Evolutionary conservation across 352 stramenopile genomes (phyloP), one percentile per base, ranked within the genome.

Genomic region (Pythium apleroticum): DNA sequence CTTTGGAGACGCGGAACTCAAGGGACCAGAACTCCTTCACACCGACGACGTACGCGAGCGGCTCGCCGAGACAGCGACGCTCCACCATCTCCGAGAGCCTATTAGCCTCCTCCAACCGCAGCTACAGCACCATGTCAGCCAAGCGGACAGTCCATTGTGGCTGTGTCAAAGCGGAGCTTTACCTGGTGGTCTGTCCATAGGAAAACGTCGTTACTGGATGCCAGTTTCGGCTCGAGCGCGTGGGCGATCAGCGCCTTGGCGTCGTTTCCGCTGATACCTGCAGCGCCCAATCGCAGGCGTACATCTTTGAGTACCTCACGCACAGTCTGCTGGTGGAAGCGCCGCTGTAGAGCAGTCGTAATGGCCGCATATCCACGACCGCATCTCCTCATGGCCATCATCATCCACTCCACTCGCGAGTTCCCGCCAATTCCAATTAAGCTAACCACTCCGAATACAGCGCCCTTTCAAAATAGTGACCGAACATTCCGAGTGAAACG

Each of bases 11-110:
- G 28, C 33, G 15, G 30, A 93, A 84, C 3, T 74, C 58, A 48
- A 93, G 65, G 1, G 82, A 91, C 84, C 84, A 95, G 60, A 95
- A 95, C 66, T 90, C 84, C 57, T 89, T 90, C 48, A 52, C 45
- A 27, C 79, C 81, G 0, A 80, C 50, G 15, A 93, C 66, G 49
- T 93, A 93, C n/a, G 86, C 86, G 4, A 95, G 70, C 10, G 86
- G 86, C 65, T 93, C 78, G n/a, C 81, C 79, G 4, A 41, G 52
- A 11, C 49, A 59, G 15, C 81, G 70, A 4, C 73, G 74, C 28
- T 68, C 48, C 4, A 84, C 28, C 14, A 56, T 63, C 2, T 9
- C 25, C 0, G 31, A 58, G n/a, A 92, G 57, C 27, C 5, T 46
- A 14, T 67, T 48, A 4, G 70, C 64, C 50, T 91, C 83, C 0